Evolutionary conservation across 2,329 filamentous ascomycete species (phyloP).

Genomic region (Xenoacremonium recifei): DNA sequence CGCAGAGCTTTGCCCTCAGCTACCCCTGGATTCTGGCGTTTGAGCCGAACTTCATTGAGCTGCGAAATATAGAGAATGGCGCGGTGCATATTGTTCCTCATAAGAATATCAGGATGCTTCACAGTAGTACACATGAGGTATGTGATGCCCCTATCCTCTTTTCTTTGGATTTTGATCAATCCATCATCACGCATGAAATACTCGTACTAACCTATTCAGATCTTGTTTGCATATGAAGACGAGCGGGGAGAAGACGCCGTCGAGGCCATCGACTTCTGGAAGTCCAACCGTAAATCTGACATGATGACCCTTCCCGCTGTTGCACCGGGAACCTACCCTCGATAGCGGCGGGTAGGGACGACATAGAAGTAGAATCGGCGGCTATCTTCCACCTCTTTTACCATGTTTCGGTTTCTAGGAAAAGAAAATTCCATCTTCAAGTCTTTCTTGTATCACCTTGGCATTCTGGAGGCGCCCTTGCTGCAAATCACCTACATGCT

Average conservation of each 20-base stretch:
- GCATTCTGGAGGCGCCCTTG: constrained; percentile 13
- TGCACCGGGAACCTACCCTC: constrained; percentile 5
- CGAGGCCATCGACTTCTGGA: constrained; percentile 96
- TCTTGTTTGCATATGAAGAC: constrained; percentile 96
- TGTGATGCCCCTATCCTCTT: constrained; percentile 12
- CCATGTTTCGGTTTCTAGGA: too few species aligned
- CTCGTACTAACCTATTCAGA: constrained; percentile 53
- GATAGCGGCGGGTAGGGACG: constrained; percentile 9
- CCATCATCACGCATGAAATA: too few species aligned
- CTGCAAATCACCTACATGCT: constrained; percentile 11
- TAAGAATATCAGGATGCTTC: constrained; percentile 95
- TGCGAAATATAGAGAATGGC: constrained; percentile 90
- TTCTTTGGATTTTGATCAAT: neutral
- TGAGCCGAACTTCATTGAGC: constrained; percentile 95
- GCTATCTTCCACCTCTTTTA: too few species aligned
- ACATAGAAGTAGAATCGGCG: constrained; percentile 13
- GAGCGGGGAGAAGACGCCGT: constrained; percentile 91
- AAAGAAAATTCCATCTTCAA: too few species aligned
- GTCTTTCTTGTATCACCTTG: constrained; percentile 28
- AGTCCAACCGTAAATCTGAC: constrained; percentile 56
- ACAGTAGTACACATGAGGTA: constrained; percentile 96
- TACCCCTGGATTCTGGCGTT: constrained; percentile 98
- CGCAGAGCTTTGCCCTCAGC: constrained; percentile 88
- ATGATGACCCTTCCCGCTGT: constrained; percentile 24
- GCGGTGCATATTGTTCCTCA: constrained; percentile 95